Evolutionary conservation across 2,329 filamentous ascomycete species (phyloP).

Genomic region (Eutypella sp.): DNA sequence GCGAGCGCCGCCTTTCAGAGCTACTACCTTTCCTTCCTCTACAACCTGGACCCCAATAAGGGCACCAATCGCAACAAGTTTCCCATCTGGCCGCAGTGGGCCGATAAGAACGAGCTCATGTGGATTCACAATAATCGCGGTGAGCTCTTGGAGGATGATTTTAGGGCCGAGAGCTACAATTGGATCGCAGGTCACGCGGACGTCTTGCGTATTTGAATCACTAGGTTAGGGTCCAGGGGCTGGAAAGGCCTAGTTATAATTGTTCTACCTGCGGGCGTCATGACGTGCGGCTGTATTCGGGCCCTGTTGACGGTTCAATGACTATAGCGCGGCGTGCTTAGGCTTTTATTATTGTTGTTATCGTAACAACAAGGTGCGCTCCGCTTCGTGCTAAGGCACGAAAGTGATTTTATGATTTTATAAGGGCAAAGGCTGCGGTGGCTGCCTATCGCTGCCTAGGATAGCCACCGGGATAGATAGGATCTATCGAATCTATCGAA

Average conservation of each 20-base stretch:
- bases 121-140: conserved; percentile 17
- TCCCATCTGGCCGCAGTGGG: conserved; percentile 39
- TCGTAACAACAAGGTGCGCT: too few species aligned
- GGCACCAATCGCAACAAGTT: conserved; percentile 33
- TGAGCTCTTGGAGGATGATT: conserved; percentile 21
- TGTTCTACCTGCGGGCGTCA: background rate
- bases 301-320: too few species aligned
- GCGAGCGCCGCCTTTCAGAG: conserved; percentile 55
- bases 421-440: too few species aligned
- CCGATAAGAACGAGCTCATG: conserved; percentile 35
- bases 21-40: conserved; percentile 70
- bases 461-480: too few species aligned
- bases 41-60: conserved; percentile 65
- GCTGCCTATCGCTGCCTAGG: too few species aligned
- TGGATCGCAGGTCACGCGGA: conserved; percentile 13
- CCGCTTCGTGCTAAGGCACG: too few species aligned
- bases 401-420: too few species aligned
- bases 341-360: too few species aligned
- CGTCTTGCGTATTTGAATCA: conserved; percentile 7
- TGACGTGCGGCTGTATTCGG: background rate
- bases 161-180: conserved; percentile 15
- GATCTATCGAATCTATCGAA: too few species aligned
- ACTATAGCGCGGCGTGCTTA: too few species aligned
- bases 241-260: conserved; percentile 5
- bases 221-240: background rate